These are phyloP conservation scores for Neurospora sp. DNA, from an alignment of 495 filamentous ascomycete species.

Conservation along the genomic window DNA sequence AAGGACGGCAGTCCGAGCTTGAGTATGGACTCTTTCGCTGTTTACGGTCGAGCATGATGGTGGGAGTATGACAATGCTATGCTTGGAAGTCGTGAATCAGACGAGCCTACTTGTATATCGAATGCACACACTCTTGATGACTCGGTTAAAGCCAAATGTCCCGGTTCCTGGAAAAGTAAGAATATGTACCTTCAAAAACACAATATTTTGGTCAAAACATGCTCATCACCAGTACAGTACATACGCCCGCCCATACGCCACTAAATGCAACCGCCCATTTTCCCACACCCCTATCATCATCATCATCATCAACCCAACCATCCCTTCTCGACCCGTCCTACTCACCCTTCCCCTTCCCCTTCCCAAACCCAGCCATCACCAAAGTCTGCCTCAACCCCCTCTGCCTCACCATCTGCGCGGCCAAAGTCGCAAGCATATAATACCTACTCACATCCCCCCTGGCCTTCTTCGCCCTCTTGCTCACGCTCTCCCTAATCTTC, in stretches of 20 bases:
- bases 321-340: neutral
- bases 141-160: neutral
- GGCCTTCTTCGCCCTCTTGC: slow-evolving; percentile 2
- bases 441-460: neutral
- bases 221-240: neutral
- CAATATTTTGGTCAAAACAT: too few species aligned
- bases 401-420: neutral
- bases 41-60: neutral
- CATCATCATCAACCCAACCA: neutral
- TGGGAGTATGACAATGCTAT: neutral
- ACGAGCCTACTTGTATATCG: neutral
- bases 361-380: neutral
- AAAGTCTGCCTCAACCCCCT: neutral
- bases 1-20: neutral
- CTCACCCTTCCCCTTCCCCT: neutral
- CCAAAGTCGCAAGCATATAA: neutral
- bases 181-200: neutral
- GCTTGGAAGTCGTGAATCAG: neutral
- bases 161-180: neutral
- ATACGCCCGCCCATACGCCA: neutral
- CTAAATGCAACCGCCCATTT: neutral
- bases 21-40: neutral
- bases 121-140: neutral
- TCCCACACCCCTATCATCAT: neutral
- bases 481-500: slow-evolving; percentile 9